Conservation (phyloP, 495 filamentous ascomycete genomes). For the Aspergillus nanangensis region DNA sequence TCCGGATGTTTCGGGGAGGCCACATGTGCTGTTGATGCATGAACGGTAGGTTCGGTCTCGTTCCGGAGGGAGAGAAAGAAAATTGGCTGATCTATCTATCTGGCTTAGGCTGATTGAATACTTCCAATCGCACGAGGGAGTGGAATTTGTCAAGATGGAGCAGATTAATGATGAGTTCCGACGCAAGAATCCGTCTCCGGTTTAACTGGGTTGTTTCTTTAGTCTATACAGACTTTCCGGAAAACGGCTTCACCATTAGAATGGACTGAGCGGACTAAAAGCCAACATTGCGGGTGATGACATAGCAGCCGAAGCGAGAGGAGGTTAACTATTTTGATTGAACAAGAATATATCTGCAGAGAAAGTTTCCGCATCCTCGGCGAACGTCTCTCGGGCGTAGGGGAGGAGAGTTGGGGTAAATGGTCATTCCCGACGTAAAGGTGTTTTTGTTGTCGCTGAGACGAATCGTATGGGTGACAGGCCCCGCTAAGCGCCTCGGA, state of each 20-base stretch:
- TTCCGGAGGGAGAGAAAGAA: neutral
- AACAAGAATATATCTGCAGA: no score
- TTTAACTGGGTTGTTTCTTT: neutral
- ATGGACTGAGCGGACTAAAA: no score
- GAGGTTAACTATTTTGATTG: no score
- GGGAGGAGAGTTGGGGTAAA: no score
- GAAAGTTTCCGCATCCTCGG: no score
- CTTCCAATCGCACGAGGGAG: conserved; percentile 66
- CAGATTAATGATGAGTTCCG: conserved; percentile 63
- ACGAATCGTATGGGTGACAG: neutral
- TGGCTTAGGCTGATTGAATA: conserved; percentile 60
- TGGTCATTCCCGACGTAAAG: no score
- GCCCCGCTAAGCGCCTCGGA: neutral
- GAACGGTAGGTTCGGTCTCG: neutral
- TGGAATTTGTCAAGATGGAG: conserved; percentile 69
- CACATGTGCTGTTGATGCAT: conserved; percentile 59
- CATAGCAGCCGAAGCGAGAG: no score
- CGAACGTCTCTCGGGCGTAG: no score
- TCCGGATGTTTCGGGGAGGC: conserved; percentile 61
- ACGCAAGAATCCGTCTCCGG: conserved; percentile 15
- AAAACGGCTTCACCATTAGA: neutral
- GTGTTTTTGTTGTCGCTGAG: neutral
- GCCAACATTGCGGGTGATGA: no score
- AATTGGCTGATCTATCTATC: no score
- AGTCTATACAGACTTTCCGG: neutral